Evolutionary conservation across 495 filamentous ascomycete species (phyloP), one percentile per base, ranked within the genome.

Genomic region (Viridothelium virens): DNA sequence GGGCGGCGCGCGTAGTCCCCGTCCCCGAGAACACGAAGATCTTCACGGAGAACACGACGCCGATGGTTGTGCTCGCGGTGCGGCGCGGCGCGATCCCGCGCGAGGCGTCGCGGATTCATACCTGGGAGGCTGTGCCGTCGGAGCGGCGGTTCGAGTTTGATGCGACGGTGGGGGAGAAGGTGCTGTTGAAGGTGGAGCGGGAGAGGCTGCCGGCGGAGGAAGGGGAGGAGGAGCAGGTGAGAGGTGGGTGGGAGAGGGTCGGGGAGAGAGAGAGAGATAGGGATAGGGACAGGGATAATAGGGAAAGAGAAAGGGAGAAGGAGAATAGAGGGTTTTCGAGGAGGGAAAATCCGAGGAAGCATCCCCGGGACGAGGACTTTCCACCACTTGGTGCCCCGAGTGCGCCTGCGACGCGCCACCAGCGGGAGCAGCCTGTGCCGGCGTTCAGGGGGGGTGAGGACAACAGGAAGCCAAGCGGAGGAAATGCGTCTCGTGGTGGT

Each of bases 121-220:
- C 89, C 66, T 99, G 94, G 94, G 85, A 91, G 71, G 85, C 88
- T 2, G 80, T 95, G 10, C 79, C 87, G 2, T 38, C 63, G 37
- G 77, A 83, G 37, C 85, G 86, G 65, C 76, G 79, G 2, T 81
- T 92, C 63, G 79, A 81, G 1, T 87, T 99, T 68, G 88, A 91
- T 66, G 91, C 89, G 0, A 85, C 83, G 1, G 87, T 99, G 2
- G 91, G 89, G 10, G 92, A 97, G 78, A 96, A 95, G 77, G 83
- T 88, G 18, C 77, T 93, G 59, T 77, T 97, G 56, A 83, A 89
- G 11, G 85, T 97, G 44, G 91, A 96, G 75, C 11, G 53, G 53
- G 80, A 84, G 65, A 87, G 93, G 77, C 38, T 82, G 48, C 10
- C 9, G 48, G 48, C 9, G 68, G 81, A 82, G 56, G 80, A 82